Evolutionary conservation across 2,329 filamentous ascomycete genomes (phyloP), one percentile per base, ranked within the genome.

Genomic region (Tolypocladium amazonense): DNA sequence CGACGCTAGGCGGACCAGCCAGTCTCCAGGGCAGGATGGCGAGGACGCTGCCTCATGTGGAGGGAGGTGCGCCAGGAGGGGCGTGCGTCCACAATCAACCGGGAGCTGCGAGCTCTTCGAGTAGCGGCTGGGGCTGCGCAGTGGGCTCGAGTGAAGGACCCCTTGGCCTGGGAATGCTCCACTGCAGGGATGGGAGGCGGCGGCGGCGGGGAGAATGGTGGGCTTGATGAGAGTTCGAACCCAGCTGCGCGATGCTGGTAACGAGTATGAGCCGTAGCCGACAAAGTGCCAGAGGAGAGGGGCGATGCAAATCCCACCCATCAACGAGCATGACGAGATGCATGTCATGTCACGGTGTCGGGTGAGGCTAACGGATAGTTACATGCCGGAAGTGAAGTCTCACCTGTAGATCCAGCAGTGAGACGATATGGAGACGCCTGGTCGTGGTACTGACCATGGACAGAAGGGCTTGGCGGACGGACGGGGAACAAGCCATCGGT

Each of bases 1-100:
- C 27, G 37, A 7, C 37, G 35, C n/a, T 6, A 14, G 15, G 47
- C 53, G 35, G 41, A 37, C 58, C 62, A 63, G 60, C 60, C 54
- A 61, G 61, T 56, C 60, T 57, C 58, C 47, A 56, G 45, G 38
- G 20, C 56, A 54, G 37, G 27, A 50, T 47, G 56, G 43, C 60
- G 57, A 56, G 47, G 57, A 43, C 50, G 39, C 53, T 50, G 62
- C 59, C 54, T 35, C 39, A 58, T 56, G 45, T 58, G 11, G 45
- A 58, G 43, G 58, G 33, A 50, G 56, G 61, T 39, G 50, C 23
- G 2, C 7, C 4, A 20, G 20, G 0, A 14, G 56, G 43, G 56
- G 56, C 56, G 56, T 58, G 43, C 11, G 41, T 12, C 39, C 39
- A 58, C 33, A 20, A 15, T n/a, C 1, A 15, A 8, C 12, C 18